phyloP scores from a whole-genome alignment of 2,329 filamentous ascomycete genomes.

The Pseudocercospora vitis region DNA sequence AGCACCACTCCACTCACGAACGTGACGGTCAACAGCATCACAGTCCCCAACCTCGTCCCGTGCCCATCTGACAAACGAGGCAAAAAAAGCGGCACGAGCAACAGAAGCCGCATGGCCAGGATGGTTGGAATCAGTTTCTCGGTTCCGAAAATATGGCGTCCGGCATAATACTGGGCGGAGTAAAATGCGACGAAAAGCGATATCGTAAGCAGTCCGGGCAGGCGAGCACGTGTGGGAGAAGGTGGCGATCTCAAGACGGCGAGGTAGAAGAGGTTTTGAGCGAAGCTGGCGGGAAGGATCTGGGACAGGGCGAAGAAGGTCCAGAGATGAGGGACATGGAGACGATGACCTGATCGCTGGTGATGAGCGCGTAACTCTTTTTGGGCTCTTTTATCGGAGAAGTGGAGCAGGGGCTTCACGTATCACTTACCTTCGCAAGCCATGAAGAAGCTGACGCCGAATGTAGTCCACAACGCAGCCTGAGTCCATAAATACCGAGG shows the following conservation, averaged over 20 bases:
- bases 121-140: slow-evolving; percentile 28
- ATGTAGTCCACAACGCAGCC: slow-evolving; percentile 29
- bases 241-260: slow-evolving; percentile 27
- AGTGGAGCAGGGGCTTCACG: too few relatives aligned
- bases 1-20: slow-evolving; percentile 16
- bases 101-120: slow-evolving; percentile 26
- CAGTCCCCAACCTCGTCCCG: background rate
- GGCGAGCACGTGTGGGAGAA: background rate
- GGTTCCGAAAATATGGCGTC: background rate
- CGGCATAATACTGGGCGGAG: background rate
- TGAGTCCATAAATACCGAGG: slow-evolving; percentile 31
- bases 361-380: too few relatives aligned
- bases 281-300: slow-evolving; percentile 39
- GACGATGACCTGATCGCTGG: slow-evolving; percentile 31
- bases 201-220: background rate
- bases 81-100: slow-evolving; percentile 28
- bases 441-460: slow-evolving; percentile 33
- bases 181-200: background rate
- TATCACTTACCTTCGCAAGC: slow-evolving; percentile 29
- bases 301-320: slow-evolving; percentile 38
- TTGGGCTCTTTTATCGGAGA: background rate
- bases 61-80: background rate
- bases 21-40: slow-evolving; percentile 10
- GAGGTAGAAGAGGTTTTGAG: slow-evolving; percentile 38
- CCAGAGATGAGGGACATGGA: slow-evolving; percentile 34